Evolutionary conservation across 169 alveolate genomes (phyloP), one percentile per base, ranked within the genome.

Genomic region (Cryptosporidium xiaoi): DNA sequence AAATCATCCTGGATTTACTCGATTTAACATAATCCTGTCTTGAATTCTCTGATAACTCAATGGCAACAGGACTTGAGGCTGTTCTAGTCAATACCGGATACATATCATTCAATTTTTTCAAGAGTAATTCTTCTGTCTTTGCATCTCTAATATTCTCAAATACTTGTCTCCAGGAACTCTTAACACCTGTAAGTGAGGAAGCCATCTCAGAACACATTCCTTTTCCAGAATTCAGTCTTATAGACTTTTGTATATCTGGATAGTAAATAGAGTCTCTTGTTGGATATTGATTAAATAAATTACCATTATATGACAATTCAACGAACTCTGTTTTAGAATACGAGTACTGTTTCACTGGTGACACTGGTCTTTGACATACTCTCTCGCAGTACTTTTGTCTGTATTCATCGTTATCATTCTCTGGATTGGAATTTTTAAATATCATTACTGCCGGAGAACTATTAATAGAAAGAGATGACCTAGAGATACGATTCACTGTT

Each of bases 261-360:
- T 71, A 71, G 27, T 34, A 33, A 33, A 29, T 33, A 6, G 66
- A 55, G 27, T 71, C 68, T 36, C 58, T 71, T n/a, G 84, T 67
- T 55, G 84, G 84, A 12, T 71, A 71, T 55, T 71, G 84, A 29
- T 71, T 56, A 31, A 71, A 71, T 3, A 71, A 53, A 13, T 56
- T 71, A 2, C 69, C 84, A 18, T 56, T 44, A n/a, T 71, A 18
- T 55, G 84, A 55, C 12, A 71, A 55, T 58, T 71, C 84, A 51
- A 71, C 84, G 51, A 55, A 71, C 27, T 71, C 84, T 3, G 68
- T 56, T 29, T 71, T 71, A 18, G 84, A 71, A 20, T 71, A 71
- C 16, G 84, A 71, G 33, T 55, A 71, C 40, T 51, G 62, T 13
- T 71, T 51, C 36, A 71, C 20, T 6, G 44, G n/a, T 4, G 84